Conservation (phyloP, 2,329 filamentous ascomycete species). For the Neocucurbitaria cava region DNA sequence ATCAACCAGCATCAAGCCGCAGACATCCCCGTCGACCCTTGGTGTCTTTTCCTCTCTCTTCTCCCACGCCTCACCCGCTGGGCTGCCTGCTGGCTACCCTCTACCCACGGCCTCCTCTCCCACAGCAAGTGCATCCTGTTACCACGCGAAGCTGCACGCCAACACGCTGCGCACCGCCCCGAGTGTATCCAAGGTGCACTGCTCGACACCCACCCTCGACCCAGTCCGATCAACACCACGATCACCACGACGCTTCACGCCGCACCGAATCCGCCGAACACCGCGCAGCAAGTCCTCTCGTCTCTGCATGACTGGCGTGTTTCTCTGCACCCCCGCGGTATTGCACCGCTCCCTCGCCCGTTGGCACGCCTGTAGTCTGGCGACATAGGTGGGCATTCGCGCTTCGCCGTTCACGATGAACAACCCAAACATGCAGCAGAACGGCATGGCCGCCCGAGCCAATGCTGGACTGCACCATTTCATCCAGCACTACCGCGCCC, state of each 20-base stretch:
- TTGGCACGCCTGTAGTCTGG: constrained; percentile 4
- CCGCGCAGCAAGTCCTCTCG: constrained; percentile 1
- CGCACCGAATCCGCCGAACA: not conserved
- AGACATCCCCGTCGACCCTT: not conserved
- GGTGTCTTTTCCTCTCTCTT: not conserved
- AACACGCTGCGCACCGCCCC: not conserved
- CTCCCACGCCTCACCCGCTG: constrained; percentile 16
- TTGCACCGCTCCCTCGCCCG: constrained; percentile 23
- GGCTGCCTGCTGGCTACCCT: constrained; percentile 9
- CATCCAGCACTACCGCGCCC: constrained; percentile 35
- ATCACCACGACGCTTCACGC: constrained; percentile 3
- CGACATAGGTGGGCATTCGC: not conserved
- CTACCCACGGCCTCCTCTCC: not conserved
- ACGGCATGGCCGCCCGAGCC: constrained; percentile 27
- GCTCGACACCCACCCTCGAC: constrained; percentile 1
- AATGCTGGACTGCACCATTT: constrained; percentile 33
- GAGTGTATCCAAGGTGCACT: constrained; percentile 3
- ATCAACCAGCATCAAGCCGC: constrained; percentile 17
- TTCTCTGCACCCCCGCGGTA: constrained; percentile 19
- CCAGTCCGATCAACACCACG: constrained; percentile 2
- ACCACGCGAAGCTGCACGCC: not conserved
- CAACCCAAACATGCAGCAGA: constrained; percentile 42
- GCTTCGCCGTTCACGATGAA: constrained; percentile 35
- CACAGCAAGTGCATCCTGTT: not conserved
- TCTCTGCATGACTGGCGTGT: constrained; percentile 30